Percentiles rank a stretch among this genome's conserved stretches.
These are phyloP conservation scores for Bretziella fagacearum DNA, from an alignment of 2,329 filamentous ascomycete genomes.

Conservation along the genomic window DNA sequence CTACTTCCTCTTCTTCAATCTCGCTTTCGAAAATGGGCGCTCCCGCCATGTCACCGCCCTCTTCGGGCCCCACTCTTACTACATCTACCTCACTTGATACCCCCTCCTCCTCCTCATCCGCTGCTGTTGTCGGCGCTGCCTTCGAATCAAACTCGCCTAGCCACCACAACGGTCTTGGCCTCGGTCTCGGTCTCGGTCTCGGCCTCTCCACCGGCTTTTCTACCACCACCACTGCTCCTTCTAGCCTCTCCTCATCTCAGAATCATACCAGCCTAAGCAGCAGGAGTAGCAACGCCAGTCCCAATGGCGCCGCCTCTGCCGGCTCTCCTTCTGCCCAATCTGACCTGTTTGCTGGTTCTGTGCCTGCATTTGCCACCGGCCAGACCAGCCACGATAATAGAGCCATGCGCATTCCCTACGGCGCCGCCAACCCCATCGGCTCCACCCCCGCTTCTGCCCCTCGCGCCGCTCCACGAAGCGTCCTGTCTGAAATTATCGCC, in stretches of 20 bases:
- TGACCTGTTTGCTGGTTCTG: constrained; percentile 4
- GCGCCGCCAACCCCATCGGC: constrained; percentile 1
- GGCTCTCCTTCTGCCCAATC: constrained; percentile 2
- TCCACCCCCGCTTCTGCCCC: not conserved
- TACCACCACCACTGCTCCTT: not conserved
- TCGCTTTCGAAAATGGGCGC: not conserved
- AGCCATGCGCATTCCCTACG: not conserved
- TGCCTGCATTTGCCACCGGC: not conserved
- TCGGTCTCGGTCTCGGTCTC: not conserved
- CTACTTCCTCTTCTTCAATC: constrained; percentile 8
- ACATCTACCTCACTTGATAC: not conserved
- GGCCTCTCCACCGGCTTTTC: not conserved
- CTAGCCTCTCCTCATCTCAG: not conserved
- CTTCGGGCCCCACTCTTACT: not conserved
- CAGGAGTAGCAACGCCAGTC: constrained; percentile 6
- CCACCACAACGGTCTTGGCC: not conserved
- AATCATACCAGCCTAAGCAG: not conserved
- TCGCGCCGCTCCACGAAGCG: not conserved
- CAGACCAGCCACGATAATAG: not conserved
- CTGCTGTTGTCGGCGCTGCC: not conserved
- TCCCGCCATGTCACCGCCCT: not conserved
- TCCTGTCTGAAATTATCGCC: constrained; percentile 10
- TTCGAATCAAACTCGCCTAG: too few relatives aligned
- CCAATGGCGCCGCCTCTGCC: not conserved
- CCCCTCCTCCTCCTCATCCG: not conserved